These are phyloP conservation scores for Ulota crispa DNA, from an alignment of 225 moss, liverwort and hornwort genomes.

Conservation along the genomic window DNA sequence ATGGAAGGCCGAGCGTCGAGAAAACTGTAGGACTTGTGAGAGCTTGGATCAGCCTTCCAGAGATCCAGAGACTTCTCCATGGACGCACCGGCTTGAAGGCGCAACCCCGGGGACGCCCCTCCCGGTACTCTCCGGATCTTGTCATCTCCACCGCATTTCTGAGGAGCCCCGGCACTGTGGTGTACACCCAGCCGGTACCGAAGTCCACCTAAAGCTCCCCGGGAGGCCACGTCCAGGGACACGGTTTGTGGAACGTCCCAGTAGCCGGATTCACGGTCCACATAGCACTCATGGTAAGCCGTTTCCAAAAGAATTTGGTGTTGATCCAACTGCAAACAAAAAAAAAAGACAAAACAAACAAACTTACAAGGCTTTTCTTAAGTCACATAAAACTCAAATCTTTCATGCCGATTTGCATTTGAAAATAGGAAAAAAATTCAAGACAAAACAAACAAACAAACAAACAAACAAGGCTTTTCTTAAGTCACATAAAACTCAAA, in stretches of 20 bases:
- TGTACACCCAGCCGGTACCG: conserved; percentile 78
- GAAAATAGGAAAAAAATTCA: no score
- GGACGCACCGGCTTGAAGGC: conserved; percentile 70
- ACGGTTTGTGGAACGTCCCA: conserved; percentile 82
- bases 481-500: not conserved
- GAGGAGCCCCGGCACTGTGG: conserved; percentile 68
- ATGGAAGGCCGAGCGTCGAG: conserved; percentile 63
- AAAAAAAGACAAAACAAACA: no score
- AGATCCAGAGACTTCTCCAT: conserved; percentile 65
- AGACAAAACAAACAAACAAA: no score
- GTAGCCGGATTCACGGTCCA: conserved; percentile 76
- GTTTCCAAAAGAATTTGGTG: conserved; percentile 72
- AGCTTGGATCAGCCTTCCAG: conserved; percentile 49
- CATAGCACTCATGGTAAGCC: conserved; percentile 62
- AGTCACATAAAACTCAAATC: not conserved
- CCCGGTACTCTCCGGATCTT: conserved; percentile 42
- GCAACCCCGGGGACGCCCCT: conserved; percentile 65
- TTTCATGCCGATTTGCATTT: no score
- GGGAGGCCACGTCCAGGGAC: conserved; percentile 67
- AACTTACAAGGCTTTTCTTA: not conserved
- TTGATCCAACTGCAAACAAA: conserved; percentile 48
- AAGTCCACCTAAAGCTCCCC: conserved; percentile 56
- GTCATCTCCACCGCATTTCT: conserved; percentile 56
- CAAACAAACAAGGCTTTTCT: no score
- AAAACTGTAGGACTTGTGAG: conserved; percentile 54